Base-by-base conservation (phyloP, 2,329 filamentous ascomycete genomes). In the Fusarium verticillioides region DNA sequence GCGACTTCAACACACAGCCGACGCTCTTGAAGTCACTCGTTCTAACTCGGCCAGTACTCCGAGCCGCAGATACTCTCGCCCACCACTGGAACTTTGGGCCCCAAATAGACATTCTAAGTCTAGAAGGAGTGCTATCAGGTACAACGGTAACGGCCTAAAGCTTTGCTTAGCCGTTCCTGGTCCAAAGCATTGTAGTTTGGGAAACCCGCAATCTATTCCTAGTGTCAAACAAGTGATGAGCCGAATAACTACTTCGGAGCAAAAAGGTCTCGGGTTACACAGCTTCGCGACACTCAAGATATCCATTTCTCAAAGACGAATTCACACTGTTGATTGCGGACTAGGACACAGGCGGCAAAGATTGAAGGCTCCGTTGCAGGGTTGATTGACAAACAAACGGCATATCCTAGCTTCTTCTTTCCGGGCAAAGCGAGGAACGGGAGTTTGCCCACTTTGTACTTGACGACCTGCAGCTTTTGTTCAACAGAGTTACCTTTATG, bases 401-500 rank as follows among this genome's bases (percentile, higher is more conserved):
- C 63, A 57, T 71, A 62, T 69, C 65, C 63, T 65, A 67, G 63
- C 64, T 58, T 53, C 50, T 46, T 64, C 57, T 56, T 54, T 59
- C 63, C 59, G 50, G 40, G 68, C 65, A 74, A 66, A 63, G 62
- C 65, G 59, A 63, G 56, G 58, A 61, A 61, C 60, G 68, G 64
- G 49, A 69, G 60, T 60, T 60, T 66, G 58, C 47, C 61, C 47
- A 57, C 60, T 42, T 65, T 74, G 62, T 74, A 74, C 68, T 69
- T 76, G 60, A 74, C 57, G 44, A 63, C 60, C 53, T 69, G 50
- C 66, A 76, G 58, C 49, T 69, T 66, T 63, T 44, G 69, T 70
- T 69, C 63, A 75, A 64, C 72, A 74, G 69, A 72, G 56, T 70
- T 63, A 60, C 66, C 60, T 77, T 69, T 60, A 78, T 78, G 76